Base-by-base conservation (phyloP, 345 rosid genomes). In the Cochlearia excelsa region DNA sequence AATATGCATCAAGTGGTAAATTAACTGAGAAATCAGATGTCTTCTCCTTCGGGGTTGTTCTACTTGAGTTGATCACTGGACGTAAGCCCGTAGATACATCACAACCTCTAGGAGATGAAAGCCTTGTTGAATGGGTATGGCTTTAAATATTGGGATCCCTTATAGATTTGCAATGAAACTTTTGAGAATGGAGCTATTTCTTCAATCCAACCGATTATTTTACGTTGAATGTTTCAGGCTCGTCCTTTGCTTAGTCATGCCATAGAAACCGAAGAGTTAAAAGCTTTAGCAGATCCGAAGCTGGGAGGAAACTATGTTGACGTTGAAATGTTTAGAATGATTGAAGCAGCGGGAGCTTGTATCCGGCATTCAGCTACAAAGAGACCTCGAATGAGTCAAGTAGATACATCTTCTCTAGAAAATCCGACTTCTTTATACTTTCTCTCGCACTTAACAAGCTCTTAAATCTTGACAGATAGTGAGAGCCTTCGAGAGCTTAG, bases 351-450 rank as follows among this genome's bases (percentile, higher is more conserved):
- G 26, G 93, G 91, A 28, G 95, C 90, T 33, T 88, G 96, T 73
- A 82, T 92, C 63, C 82, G 96, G 49, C 98, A 88, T 75, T 82
- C 80, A 55, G 87, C 98, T 73, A 76, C 82, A 53, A 92, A 82
- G 75, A 85, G 98, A 71, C 98, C 98, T 51, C 75, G 84, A 26
- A 88, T 92, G 98, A 86, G 85, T 65, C 98, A 88, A 86, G 98
- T 92, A 78, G 53, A 58, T 0, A 63, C 39, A 29, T 50, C 51
- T 43, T 50, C 23, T 37, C 30, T 49, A 31, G 26, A 37, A 0
- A 30, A 16, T 3, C 9, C 29, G 23, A 23, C n/a, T 16, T 43
- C 3, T 42, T 8, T 51, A n/a, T 30, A 6, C 47, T 11, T 30
- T 46, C 30, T 9, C 5, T 11, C 7, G 26, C 10, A 30, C 30